Conservation (phyloP, 345 rosid species). For the Hibiscus syriacus region DNA sequence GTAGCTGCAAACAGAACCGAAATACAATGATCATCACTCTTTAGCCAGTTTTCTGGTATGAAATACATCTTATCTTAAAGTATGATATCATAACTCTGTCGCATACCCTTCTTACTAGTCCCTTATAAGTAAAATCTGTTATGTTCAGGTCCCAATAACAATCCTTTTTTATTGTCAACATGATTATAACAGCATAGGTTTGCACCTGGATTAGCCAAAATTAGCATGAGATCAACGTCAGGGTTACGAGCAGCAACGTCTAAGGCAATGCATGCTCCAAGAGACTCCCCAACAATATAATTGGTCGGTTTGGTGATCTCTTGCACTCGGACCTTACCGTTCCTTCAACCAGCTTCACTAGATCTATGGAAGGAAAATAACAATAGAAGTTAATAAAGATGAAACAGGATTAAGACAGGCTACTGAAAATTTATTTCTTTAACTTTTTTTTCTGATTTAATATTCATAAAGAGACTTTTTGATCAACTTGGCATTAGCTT, state of each 20-base stretch:
- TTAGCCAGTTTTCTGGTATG: too few relatives aligned
- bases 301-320: conserved; percentile 44
- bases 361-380: conserved; percentile 32
- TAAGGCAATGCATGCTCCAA: conserved; percentile 74
- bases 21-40: too few relatives aligned
- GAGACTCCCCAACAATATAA: too few relatives aligned
- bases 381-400: background rate
- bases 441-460: too few relatives aligned
- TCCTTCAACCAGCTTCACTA: conserved; percentile 48
- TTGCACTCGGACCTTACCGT: conserved; percentile 34
- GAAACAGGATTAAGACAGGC: background rate
- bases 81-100: too few relatives aligned
- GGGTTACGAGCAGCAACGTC: conserved; percentile 67
- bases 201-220: conserved; percentile 71
- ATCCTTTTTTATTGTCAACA: too few relatives aligned
- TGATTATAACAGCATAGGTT: background rate
- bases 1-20: conserved; percentile 57
- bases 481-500: too few relatives aligned
- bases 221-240: conserved; percentile 48
- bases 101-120: too few relatives aligned
- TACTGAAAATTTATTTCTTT: too few relatives aligned
- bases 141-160: too few relatives aligned
- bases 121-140: too few relatives aligned
- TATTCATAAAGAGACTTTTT: too few relatives aligned
- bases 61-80: background rate